A percentile compares a stretch with the other conserved stretches of the same genome.
These are phyloP conservation scores for Puccinia brachypodii DNA, from an alignment of 1,284 basidiomycete species.

Conservation along the genomic window DNA sequence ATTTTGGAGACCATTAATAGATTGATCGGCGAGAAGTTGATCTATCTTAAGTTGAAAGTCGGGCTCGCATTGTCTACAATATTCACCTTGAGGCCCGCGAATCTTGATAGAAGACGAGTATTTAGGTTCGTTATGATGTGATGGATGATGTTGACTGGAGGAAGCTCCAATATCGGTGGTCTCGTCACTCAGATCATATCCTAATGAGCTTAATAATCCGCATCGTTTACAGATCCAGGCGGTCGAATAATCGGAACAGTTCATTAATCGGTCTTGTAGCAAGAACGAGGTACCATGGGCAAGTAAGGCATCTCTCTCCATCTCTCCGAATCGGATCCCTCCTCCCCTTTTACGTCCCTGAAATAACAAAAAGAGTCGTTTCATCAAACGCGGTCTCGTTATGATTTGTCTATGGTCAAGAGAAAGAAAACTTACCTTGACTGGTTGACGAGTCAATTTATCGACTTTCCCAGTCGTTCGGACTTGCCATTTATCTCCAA, in stretches of 20 bases:
- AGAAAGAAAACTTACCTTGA: conserved; percentile 69
- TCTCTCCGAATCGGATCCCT: conserved; percentile 99
- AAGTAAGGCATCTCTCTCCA: conserved; percentile 98
- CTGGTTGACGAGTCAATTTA: conserved; percentile 89
- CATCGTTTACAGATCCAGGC: conserved; percentile 97
- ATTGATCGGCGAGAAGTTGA: neutral
- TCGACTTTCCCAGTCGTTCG: conserved; percentile 97
- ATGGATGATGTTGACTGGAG: conserved; percentile 57
- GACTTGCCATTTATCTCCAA: conserved; percentile 99
- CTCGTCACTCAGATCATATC: conserved; percentile 79
- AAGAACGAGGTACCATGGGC: conserved; percentile 98
- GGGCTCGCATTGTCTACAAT: conserved; percentile 59
- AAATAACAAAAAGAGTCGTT: neutral
- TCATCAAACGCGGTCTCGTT: too few relatives aligned
- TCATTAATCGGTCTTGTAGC: conserved; percentile 97
- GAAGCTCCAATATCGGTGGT: conserved; percentile 64
- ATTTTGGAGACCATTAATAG: conserved; percentile 49
- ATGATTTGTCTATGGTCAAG: too few relatives aligned
- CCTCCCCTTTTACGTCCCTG: conserved; percentile 97
- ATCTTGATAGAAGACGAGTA: conserved; percentile 54
- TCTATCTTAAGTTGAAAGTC: neutral
- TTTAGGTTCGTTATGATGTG: conserved; percentile 60
- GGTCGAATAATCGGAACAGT: conserved; percentile 98
- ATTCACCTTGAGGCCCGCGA: conserved; percentile 66
- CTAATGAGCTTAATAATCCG: conserved; percentile 90